Evolutionary conservation across 2,329 filamentous ascomycete species (phyloP).

Genomic region (Aspergillus caelatus): DNA sequence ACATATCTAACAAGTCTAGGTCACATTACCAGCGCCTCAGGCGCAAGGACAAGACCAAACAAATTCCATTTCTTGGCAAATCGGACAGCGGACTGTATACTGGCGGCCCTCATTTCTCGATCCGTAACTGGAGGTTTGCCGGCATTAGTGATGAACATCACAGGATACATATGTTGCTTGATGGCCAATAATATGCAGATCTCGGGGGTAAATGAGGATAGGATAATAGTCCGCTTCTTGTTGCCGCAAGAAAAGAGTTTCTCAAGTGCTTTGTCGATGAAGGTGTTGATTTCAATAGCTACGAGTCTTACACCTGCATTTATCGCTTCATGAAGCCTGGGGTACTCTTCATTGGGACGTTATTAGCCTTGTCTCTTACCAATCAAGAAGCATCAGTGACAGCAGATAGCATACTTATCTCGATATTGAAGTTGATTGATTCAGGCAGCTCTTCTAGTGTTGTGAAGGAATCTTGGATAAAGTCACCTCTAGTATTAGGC

Average conservation of each 20-base stretch:
- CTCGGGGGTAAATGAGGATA: constrained; percentile 33
- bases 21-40: constrained; percentile 40
- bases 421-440: constrained; percentile 44
- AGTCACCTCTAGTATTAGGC: constrained; percentile 42
- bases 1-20: constrained; percentile 40
- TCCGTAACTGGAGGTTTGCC: constrained; percentile 30
- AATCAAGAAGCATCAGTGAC: no score
- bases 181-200: constrained; percentile 28
- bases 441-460: constrained; percentile 43
- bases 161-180: constrained; percentile 27
- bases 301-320: constrained; percentile 37
- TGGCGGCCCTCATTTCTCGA: constrained; percentile 33
- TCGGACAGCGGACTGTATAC: constrained; percentile 40
- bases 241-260: constrained; percentile 28
- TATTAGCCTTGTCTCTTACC: constrained; percentile 11
- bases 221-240: constrained; percentile 34
- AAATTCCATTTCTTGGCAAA: constrained; percentile 45
- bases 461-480: constrained; percentile 42
- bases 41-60: constrained; percentile 40
- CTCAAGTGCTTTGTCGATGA: constrained; percentile 41
- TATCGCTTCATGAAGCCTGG: constrained; percentile 41
- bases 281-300: constrained; percentile 44
- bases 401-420: constrained; percentile 35
- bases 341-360: constrained; percentile 40
- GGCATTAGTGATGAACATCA: constrained; percentile 33